phyloP scores from a whole-genome alignment of 2,329 filamentous ascomycete species.

The Fusarium hostae region DNA sequence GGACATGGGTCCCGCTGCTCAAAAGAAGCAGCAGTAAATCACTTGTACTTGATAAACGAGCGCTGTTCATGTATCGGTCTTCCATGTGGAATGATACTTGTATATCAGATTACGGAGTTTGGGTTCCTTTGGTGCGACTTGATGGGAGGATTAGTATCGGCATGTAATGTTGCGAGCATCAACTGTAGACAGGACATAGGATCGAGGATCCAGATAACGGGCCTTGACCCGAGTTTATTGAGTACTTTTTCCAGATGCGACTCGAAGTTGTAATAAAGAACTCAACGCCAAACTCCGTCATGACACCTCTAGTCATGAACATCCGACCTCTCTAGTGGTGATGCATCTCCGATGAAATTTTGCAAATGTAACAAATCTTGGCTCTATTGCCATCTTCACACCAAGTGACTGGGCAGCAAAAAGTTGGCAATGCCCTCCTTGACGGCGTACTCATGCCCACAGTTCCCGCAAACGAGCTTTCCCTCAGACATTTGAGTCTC shows the following conservation, averaged over 20 bases:
- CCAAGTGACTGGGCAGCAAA: constrained; percentile 90
- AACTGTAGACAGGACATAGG: constrained; percentile 35
- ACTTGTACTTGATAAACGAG: constrained; percentile 12
- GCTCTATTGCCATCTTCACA: constrained; percentile 52
- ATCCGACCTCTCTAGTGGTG: background rate
- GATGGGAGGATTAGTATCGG: constrained; percentile 39
- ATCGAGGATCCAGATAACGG: constrained; percentile 15
- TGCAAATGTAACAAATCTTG: background rate
- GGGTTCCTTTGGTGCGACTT: constrained; percentile 43
- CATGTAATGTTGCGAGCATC: constrained; percentile 36
- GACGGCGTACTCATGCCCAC: constrained; percentile 92
- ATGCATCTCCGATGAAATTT: background rate
- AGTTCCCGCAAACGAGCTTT: constrained; percentile 89
- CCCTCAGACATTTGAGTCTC: constrained; percentile 92
- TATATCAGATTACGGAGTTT: constrained; percentile 48
- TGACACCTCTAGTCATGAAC: constrained; percentile 21
- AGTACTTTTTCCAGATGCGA: constrained; percentile 27
- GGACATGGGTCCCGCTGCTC: constrained; percentile 88
- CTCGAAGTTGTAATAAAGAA: constrained; percentile 26
- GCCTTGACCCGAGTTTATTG: constrained; percentile 18
- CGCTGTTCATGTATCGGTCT: constrained; percentile 23
- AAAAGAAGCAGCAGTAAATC: constrained; percentile 74
- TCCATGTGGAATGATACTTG: constrained; percentile 30
- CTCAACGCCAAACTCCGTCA: constrained; percentile 44
- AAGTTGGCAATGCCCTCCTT: constrained; percentile 98